phyloP scores from a whole-genome alignment of 129 eudicot genomes.

The Lactuca sativa region DNA sequence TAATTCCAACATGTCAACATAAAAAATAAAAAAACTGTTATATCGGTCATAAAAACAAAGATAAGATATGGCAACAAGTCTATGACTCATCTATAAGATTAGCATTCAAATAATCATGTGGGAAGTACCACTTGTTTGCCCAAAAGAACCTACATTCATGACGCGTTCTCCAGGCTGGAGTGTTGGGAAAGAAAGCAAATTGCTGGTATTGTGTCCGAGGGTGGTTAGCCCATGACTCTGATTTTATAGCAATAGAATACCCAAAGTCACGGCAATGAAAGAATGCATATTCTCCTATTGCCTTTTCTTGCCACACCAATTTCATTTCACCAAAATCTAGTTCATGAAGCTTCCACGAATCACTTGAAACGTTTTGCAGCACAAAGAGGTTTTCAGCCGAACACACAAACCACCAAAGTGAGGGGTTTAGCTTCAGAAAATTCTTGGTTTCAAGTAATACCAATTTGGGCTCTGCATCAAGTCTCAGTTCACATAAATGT shows the following conservation, averaged over 20 bases:
- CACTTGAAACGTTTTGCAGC: not conserved
- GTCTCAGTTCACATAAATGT: not conserved
- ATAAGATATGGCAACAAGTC: not conserved
- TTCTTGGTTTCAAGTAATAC: not conserved
- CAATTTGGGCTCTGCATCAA: not conserved
- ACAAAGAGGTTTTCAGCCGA: constrained; percentile 11
- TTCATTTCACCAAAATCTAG: constrained; percentile 11
- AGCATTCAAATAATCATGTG: constrained; percentile 21
- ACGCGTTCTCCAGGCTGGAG: not conserved
- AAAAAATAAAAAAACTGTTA: too few species aligned
- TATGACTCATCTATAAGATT: not conserved
- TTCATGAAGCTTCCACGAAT: not conserved
- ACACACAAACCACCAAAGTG: not conserved
- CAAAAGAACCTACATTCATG: not conserved
- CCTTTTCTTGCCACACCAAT: not conserved
- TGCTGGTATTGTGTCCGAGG: not conserved
- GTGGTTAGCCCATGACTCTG: constrained; percentile 5
- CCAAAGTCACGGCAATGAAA: not conserved
- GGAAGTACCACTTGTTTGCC: constrained; percentile 22
- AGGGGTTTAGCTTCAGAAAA: not conserved
- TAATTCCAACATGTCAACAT: too few species aligned
- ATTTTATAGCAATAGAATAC: constrained; percentile 3
- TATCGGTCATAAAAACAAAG: not conserved
- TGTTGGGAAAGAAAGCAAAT: too few species aligned
- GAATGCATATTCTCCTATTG: not conserved